These are phyloP conservation scores for Stentor roeselii DNA, from an alignment of 73 alveolate genomes.

Conservation along the genomic window DNA sequence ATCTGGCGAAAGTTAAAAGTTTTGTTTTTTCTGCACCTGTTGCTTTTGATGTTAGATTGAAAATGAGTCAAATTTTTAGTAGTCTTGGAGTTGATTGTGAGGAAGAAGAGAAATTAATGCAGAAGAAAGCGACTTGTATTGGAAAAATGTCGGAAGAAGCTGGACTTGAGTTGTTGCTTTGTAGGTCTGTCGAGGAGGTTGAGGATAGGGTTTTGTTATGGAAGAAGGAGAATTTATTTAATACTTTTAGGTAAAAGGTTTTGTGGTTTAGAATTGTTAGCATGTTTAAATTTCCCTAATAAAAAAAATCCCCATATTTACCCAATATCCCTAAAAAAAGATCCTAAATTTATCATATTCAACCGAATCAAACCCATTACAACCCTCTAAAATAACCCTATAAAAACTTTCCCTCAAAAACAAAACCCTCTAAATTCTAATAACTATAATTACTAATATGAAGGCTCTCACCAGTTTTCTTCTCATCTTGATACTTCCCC, in stretches of 20 bases:
- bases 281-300: no score
- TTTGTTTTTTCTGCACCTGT: not conserved
- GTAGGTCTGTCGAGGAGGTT: not conserved
- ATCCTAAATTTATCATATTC: no score
- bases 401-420: not conserved
- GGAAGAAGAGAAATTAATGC: not conserved
- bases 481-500: constrained; percentile 51
- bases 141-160: not conserved
- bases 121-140: not conserved
- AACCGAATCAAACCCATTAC: no score
- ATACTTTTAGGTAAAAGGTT: no score
- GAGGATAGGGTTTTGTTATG: not conserved
- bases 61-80: not conserved
- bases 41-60: not conserved
- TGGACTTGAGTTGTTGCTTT: not conserved
- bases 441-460: constrained; percentile 24
- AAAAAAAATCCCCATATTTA: no score
- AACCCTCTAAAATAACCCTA: not conserved
- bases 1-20: not conserved
- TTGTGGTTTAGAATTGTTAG: no score
- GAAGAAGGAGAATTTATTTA: no score
- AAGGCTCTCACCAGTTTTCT: constrained; percentile 32
- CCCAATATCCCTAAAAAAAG: no score
- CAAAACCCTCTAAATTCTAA: not conserved
- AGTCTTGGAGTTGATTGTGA: not conserved